Evolutionary conservation across 2,329 filamentous ascomycete genomes (phyloP).

Genomic region (Botryosphaeria dothidea): DNA sequence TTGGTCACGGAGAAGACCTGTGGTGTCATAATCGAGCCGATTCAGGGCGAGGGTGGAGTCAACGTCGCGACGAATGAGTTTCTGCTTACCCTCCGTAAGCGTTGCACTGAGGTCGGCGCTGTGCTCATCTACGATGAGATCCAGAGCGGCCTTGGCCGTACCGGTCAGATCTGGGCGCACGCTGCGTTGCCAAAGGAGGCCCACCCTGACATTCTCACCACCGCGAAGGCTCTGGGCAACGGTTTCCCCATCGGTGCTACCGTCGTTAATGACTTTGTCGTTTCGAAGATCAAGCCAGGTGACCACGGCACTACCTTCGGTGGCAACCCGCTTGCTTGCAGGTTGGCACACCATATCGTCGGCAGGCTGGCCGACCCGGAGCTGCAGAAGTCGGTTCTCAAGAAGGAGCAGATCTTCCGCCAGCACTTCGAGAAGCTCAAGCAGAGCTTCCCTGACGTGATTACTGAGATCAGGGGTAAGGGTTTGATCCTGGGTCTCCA

Average conservation of each 20-base stretch:
- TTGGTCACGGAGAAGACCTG: constrained; percentile 85
- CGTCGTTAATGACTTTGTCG: constrained; percentile 66
- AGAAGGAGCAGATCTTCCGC: constrained; percentile 65
- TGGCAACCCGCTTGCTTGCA: constrained; percentile 83
- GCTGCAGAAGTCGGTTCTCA: constrained; percentile 68
- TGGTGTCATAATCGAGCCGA: constrained; percentile 93
- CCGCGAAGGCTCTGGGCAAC: constrained; percentile 94
- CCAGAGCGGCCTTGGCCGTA: constrained; percentile 87
- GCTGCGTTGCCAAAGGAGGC: constrained; percentile 70
- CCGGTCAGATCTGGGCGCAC: constrained; percentile 90
- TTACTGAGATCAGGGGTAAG: constrained; percentile 77
- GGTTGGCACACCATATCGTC: constrained; percentile 85
- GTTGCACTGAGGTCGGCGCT: constrained; percentile 84
- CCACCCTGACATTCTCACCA: constrained; percentile 91
- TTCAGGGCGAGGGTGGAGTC: constrained; percentile 95
- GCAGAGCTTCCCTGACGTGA: constrained; percentile 66
- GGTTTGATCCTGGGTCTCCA: constrained; percentile 89
- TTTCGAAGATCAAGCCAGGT: constrained; percentile 68
- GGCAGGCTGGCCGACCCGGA: constrained; percentile 69
- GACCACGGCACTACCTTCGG: constrained; percentile 96
- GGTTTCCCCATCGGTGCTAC: constrained; percentile 93
- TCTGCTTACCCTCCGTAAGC: constrained; percentile 75
- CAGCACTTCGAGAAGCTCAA: constrained; percentile 59
- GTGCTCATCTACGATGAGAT: constrained; percentile 96
- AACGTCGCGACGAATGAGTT: constrained; percentile 83